Evolutionary conservation across 495 filamentous ascomycete species (phyloP), one percentile per base, ranked within the genome.

Genomic region (Hyphodiscus hymeniophilus): DNA sequence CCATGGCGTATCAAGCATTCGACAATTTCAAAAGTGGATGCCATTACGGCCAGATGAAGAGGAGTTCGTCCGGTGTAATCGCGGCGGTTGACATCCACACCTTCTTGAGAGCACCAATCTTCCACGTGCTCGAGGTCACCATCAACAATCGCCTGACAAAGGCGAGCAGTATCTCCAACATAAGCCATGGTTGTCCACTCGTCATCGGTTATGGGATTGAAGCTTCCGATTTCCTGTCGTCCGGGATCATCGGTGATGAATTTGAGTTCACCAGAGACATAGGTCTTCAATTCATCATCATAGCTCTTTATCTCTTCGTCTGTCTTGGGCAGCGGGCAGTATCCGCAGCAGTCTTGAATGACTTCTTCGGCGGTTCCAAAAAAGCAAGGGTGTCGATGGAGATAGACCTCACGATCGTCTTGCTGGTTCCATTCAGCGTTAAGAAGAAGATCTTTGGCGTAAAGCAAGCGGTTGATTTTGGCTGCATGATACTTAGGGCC

Each of bases 151-250:
- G 82, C 82, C 53, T 87, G 78, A 57, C 84, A 91, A 3, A 94
- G 68, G 12, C 70, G 64, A 20, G 74, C 77, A 5, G 81, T 87
- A 51, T 82, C 80, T 21, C 82, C 83, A 36, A 89, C 70, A 58
- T 90, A 94, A 0, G 84, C 73, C 80, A 78, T 77, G 58, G 84
- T 81, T 5, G 85, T 89, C 82, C 87, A 94, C 55, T 90, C 85
- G 33, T 84, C 76, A 3, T 85, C 82, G 0, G 81, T 87, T 21
- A 89, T 76, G 0, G 87, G 87, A 52, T 90, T 82, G 69, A 92
- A 92, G 10, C 71, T 75, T 23, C 77, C 77, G 42, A 75, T 76
- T 42, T 75, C 79, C 66, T 90, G 87, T 30, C 86, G 72, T 17
- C 87, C 87, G 1, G 87, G 85, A 47, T 94, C 78, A 60, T 91